Evolutionary conservation across 192 early-diverging fungal species (phyloP).

Genomic region (Pecoramyces ruminantium): DNA sequence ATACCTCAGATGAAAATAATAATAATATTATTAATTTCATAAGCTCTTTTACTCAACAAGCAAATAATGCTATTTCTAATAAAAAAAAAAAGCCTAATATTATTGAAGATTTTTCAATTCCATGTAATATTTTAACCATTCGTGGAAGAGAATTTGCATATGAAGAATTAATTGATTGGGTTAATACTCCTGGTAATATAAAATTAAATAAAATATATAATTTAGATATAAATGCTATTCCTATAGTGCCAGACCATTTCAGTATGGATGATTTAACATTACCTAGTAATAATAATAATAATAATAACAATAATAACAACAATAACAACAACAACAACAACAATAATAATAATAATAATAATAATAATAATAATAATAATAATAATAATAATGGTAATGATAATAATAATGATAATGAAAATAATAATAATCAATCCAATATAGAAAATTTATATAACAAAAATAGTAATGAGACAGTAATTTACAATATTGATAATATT

Average conservation of each 20-base stretch:
- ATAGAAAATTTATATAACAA: not conserved
- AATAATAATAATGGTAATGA: not conserved
- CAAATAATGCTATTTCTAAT: not conserved
- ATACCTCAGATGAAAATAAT: not conserved
- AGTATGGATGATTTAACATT: not conserved
- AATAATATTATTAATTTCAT: not conserved
- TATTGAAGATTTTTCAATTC: not conserved
- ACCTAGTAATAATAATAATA: too few species aligned
- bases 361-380: too few species aligned
- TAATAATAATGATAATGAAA: not conserved
- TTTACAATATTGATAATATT: too few species aligned
- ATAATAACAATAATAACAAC: too few species aligned
- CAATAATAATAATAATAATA: not conserved
- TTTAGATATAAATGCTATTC: not conserved
- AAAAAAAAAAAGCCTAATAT: not conserved
- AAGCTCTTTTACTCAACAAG: not conserved
- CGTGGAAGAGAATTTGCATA: not conserved
- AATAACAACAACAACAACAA: too few species aligned
- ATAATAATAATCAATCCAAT: not conserved
- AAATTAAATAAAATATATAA: not conserved
- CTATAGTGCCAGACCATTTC: not conserved
- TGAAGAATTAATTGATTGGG: not conserved
- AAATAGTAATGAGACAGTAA: too few species aligned
- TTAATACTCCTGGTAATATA: not conserved
- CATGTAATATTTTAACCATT: not conserved